phyloP scores from a whole-genome alignment of 805 yeast species.

The Kuraishia capsulata region DNA sequence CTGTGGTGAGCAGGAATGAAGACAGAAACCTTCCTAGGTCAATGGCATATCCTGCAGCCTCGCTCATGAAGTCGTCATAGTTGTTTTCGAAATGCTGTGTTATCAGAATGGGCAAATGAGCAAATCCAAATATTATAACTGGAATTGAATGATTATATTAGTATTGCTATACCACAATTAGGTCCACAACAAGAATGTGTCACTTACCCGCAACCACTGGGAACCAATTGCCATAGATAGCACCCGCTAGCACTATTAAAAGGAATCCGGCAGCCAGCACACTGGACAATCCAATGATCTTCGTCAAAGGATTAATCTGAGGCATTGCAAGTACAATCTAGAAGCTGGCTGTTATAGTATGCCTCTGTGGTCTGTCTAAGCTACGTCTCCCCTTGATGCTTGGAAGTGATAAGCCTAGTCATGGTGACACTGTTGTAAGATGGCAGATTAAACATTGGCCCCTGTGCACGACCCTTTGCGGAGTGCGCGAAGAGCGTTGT shows the following conservation, averaged over 20 bases:
- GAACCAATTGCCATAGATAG: slow-evolving; percentile 83
- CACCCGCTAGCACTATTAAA: slow-evolving; percentile 80
- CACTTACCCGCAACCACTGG: slow-evolving; percentile 67
- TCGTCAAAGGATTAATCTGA: slow-evolving; percentile 54
- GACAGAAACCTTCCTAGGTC: slow-evolving; percentile 78
- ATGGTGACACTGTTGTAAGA: too few species aligned
- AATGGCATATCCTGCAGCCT: slow-evolving; percentile 33
- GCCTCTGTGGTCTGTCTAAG: background rate
- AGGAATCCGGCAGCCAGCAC: slow-evolving; percentile 86
- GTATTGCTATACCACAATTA: background rate
- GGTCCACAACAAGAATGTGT: background rate
- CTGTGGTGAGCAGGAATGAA: slow-evolving; percentile 69
- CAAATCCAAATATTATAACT: slow-evolving; percentile 49
- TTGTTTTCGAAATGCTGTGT: slow-evolving; percentile 34
- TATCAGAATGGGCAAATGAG: slow-evolving; percentile 64
- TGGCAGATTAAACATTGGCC: too few species aligned
- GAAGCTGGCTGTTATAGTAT: too few species aligned
- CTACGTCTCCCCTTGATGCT: background rate
- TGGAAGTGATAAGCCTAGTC: too few species aligned
- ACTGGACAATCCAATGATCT: slow-evolving; percentile 66
- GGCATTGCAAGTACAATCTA: slow-evolving; percentile 1
- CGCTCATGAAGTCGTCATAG: slow-evolving; percentile 38
- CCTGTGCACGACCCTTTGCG: too few species aligned
- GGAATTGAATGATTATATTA: background rate
- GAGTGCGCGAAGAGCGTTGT: too few species aligned